Evolutionary conservation across 2,329 filamentous ascomycete genomes (phyloP).

Genomic region (Fusarium sp.): DNA sequence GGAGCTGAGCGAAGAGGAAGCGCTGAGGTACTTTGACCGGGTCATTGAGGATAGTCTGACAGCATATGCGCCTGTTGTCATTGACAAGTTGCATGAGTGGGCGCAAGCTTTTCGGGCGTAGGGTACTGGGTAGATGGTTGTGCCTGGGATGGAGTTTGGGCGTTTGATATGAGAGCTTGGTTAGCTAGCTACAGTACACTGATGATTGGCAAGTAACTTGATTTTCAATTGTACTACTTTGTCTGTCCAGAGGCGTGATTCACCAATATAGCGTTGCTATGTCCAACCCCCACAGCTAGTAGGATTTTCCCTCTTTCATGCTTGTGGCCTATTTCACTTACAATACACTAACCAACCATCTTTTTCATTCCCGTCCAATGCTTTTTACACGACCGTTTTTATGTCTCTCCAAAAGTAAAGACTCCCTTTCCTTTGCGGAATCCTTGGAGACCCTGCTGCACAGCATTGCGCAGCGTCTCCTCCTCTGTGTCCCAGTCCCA

Average conservation of each 20-base stretch:
- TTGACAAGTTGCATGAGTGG: constrained; percentile 93
- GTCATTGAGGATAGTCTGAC: constrained; percentile 92
- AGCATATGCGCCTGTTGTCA: constrained; percentile 90
- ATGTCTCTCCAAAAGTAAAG: constrained; percentile 79
- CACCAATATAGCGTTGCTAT: not conserved
- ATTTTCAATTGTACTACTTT: not conserved
- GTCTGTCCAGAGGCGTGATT: not conserved
- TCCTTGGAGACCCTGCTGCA: constrained; percentile 84
- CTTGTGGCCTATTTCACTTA: not conserved
- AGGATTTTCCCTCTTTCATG: not conserved
- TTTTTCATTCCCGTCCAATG: not conserved
- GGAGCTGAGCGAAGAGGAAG: constrained; percentile 91
- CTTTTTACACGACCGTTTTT: constrained; percentile 2
- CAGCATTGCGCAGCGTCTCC: constrained; percentile 74
- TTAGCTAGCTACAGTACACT: not conserved
- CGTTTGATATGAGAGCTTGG: not conserved
- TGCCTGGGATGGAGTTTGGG: constrained; percentile 9
- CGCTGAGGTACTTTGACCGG: constrained; percentile 85
- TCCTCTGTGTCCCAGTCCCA: constrained; percentile 88
- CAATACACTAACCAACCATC: not conserved
- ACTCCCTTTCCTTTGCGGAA: constrained; percentile 90
- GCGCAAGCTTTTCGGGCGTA: constrained; percentile 90
- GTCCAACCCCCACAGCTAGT: not conserved
- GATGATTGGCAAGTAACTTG: not conserved
- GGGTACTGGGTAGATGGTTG: not conserved